Evolutionary conservation across 352 stramenopile genomes (phyloP).

Genomic region (Pythium periplocum): DNA sequence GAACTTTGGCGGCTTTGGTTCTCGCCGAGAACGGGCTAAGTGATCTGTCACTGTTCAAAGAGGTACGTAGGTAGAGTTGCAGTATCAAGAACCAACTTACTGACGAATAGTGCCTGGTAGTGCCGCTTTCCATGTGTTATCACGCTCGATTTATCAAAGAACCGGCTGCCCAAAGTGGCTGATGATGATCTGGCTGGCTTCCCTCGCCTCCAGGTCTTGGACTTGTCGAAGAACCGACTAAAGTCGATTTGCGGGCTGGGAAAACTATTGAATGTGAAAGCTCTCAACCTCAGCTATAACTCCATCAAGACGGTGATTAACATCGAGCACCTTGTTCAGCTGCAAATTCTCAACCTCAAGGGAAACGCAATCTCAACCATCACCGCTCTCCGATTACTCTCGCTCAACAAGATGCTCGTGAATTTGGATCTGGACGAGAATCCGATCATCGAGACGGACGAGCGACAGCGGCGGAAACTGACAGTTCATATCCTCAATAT

Average conservation of each 20-base stretch:
- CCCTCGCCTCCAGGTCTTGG: slow-evolving; percentile 58
- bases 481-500: slow-evolving; percentile 79
- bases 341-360: slow-evolving; percentile 53
- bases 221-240: slow-evolving; percentile 56
- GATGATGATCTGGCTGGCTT: slow-evolving; percentile 48
- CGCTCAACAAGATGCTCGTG: slow-evolving; percentile 62
- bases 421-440: slow-evolving; percentile 78
- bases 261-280: slow-evolving; percentile 52
- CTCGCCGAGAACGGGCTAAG: slow-evolving; percentile 53
- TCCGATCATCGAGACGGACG: slow-evolving; percentile 55
- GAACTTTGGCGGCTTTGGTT: slow-evolving; percentile 55
- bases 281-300: slow-evolving; percentile 57
- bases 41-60: slow-evolving; percentile 46
- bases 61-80: slow-evolving; percentile 23
- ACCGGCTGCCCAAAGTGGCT: slow-evolving; percentile 46
- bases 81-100: not conserved
- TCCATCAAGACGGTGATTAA: slow-evolving; percentile 60
- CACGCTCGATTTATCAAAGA: slow-evolving; percentile 60
- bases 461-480: slow-evolving; percentile 58
- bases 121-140: slow-evolving; percentile 52
- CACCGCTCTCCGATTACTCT: slow-evolving; percentile 56
- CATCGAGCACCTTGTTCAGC: slow-evolving; percentile 53
- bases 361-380: slow-evolving; percentile 44
- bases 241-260: slow-evolving; percentile 46
- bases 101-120: slow-evolving; percentile 12